Conservation (phyloP, 345 rosid genomes). For the Syzygium grande region DNA sequence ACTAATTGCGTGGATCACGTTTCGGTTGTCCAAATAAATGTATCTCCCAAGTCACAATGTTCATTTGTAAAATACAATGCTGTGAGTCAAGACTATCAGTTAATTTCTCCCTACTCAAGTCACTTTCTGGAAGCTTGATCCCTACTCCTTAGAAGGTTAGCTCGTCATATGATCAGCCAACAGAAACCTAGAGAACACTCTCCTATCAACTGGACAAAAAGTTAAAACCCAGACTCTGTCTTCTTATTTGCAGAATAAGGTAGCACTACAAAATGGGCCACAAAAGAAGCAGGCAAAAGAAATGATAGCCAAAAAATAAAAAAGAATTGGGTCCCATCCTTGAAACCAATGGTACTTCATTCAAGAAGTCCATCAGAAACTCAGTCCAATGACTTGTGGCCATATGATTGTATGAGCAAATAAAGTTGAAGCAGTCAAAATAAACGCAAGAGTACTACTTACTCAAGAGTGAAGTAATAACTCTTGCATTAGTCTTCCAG, state of each 20-base stretch:
- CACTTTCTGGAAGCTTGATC: background rate
- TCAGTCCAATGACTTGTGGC: background rate
- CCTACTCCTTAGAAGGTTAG: background rate
- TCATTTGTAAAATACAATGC: background rate
- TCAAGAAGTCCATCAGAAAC: background rate
- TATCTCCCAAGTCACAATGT: background rate
- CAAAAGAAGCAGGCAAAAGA: background rate
- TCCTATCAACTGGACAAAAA: background rate
- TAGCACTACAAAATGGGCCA: background rate
- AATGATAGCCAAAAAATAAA: background rate
- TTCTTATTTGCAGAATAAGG: background rate
- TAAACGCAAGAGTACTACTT: slow-evolving; percentile 6
- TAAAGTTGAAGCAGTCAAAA: background rate
- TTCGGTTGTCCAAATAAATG: background rate
- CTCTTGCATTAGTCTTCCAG: slow-evolving; percentile 40
- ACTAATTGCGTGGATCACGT: background rate
- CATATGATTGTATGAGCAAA: background rate
- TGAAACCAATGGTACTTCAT: background rate
- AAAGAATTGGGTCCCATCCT: background rate
- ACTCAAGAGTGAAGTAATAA: slow-evolving; percentile 36
- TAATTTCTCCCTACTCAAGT: background rate
- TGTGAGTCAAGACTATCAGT: background rate
- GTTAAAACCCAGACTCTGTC: background rate
- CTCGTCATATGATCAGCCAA: background rate
- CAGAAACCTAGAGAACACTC: background rate